Percentiles rank a stretch among this genome's conserved stretches.
These are phyloP conservation scores for Pyrenula massariospora DNA, from an alignment of 495 filamentous ascomycete species.

Conservation along the genomic window DNA sequence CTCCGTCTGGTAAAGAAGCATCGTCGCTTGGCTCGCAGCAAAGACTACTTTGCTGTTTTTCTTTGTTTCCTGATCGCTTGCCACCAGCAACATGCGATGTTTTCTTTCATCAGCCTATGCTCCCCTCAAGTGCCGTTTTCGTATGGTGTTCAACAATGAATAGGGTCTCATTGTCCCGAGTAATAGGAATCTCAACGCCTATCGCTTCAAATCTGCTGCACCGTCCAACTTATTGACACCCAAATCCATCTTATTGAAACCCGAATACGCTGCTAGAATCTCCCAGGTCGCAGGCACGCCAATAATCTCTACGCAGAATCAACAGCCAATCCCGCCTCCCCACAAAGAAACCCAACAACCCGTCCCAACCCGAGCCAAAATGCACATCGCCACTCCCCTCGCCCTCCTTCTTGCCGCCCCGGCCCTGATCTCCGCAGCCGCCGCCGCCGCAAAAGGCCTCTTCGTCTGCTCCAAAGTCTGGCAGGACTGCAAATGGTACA, in stretches of 20 bases:
- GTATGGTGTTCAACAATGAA: too few relatives aligned
- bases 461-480: not conserved
- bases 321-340: not conserved
- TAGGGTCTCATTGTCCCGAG: not conserved
- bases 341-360: not conserved
- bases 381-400: not conserved
- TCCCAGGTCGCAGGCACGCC: not conserved
- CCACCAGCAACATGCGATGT: too few relatives aligned
- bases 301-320: too few relatives aligned
- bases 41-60: too few relatives aligned
- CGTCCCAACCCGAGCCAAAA: not conserved
- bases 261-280: not conserved
- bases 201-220: not conserved
- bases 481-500: not conserved
- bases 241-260: not conserved
- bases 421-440: not conserved
- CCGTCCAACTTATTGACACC: not conserved
- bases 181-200: not conserved
- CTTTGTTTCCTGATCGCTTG: too few relatives aligned
- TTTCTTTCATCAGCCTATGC: too few relatives aligned
- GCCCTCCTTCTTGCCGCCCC: not conserved
- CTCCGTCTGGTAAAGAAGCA: too few relatives aligned
- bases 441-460: not conserved
- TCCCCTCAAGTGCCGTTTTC: too few relatives aligned
- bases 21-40: too few relatives aligned